Conservation (phyloP, 345 rosid species). For the Corchorus capsularis region DNA sequence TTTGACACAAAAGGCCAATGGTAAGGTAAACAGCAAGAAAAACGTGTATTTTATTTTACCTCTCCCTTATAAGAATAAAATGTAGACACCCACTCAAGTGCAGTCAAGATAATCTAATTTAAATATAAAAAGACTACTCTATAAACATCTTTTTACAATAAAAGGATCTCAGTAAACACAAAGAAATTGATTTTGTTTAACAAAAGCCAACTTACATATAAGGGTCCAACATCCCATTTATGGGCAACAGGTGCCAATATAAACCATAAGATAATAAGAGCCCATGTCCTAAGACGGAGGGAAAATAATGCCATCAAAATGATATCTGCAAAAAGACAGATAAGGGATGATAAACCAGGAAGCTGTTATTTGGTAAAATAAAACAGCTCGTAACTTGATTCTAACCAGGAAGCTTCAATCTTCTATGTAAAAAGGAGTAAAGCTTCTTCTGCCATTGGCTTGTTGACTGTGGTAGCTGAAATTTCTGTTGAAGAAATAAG, state of each 20-base stretch:
- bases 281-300: slow-evolving; percentile 63
- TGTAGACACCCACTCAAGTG: background rate
- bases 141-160: background rate
- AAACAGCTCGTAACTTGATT: slow-evolving; percentile 19
- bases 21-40: background rate
- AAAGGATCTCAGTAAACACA: background rate
- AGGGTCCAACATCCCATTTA: slow-evolving; percentile 80
- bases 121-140: background rate
- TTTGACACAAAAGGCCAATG: background rate
- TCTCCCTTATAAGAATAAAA: background rate
- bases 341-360: slow-evolving; percentile 29
- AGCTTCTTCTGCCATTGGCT: slow-evolving; percentile 76
- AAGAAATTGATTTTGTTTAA: background rate
- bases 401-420: slow-evolving; percentile 78
- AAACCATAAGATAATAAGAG: slow-evolving; percentile 68
- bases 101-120: background rate
- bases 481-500: slow-evolving; percentile 48
- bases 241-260: slow-evolving; percentile 78
- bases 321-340: slow-evolving; percentile 51
- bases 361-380: slow-evolving; percentile 13
- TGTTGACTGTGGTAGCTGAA: slow-evolving; percentile 71
- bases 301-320: slow-evolving; percentile 78
- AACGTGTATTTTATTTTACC: background rate
- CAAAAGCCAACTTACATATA: slow-evolving; percentile 63
- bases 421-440: slow-evolving; percentile 57